These are phyloP conservation scores for Pleurotus cornucopiae DNA, from an alignment of 768 basidiomycete genomes.

Conservation along the genomic window DNA sequence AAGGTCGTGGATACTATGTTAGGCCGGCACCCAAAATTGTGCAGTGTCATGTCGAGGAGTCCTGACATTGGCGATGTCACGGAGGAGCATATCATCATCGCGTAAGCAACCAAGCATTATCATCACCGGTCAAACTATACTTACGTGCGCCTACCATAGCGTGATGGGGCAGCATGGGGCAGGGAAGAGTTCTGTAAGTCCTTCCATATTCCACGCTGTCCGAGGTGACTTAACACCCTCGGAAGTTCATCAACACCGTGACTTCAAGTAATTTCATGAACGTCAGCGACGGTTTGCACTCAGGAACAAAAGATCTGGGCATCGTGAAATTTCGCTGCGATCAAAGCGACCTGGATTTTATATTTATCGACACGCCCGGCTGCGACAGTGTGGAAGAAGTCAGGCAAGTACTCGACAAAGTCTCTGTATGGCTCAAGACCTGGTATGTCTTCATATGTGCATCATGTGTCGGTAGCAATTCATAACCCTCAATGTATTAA, in stretches of 20 bases:
- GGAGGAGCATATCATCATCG: conserved; percentile 9
- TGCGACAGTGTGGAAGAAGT: conserved; percentile 5
- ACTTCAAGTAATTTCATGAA: background rate
- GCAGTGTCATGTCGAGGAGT: background rate
- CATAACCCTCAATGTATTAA: background rate
- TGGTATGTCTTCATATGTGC: background rate
- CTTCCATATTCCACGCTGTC: background rate
- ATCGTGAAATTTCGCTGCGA: conserved; percentile 7
- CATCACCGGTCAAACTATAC: background rate
- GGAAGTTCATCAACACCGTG: conserved; percentile 4
- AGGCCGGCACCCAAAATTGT: background rate
- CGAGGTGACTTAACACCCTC: background rate
- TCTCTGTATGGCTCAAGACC: background rate
- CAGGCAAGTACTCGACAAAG: background rate
- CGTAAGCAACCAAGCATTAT: conserved; percentile 3
- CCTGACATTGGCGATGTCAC: conserved; percentile 11
- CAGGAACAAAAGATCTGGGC: conserved; percentile 1
- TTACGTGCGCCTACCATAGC: background rate
- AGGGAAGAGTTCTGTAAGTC: conserved; percentile 5
- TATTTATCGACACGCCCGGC: conserved; percentile 6
- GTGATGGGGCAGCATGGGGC: conserved; percentile 4
- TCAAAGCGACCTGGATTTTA: conserved; percentile 7
- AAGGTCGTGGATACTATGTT: conserved; percentile 10
- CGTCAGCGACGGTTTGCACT: background rate
- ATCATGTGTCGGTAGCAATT: too few relatives aligned